A percentile compares a stretch with the other conserved stretches of the same genome.
Evolutionary conservation across 352 stramenopile genomes (phyloP).

Genomic region (Phytophthora aleatoria): DNA sequence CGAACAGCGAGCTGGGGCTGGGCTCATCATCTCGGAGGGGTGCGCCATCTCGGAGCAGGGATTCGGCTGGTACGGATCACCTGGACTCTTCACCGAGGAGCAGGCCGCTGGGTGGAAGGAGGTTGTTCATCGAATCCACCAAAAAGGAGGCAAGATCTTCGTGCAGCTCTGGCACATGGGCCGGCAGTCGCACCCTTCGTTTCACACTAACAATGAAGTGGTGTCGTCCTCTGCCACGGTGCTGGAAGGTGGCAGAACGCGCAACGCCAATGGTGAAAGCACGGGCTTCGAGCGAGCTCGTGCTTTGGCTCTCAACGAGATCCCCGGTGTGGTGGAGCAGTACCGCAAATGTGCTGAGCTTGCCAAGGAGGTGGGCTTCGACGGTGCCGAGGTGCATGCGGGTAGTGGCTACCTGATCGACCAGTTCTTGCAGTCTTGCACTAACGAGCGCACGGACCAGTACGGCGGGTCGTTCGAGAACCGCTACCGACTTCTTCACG

Average conservation of each 20-base stretch:
- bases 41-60: conserved; percentile 42
- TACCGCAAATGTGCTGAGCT: conserved; percentile 65
- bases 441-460: conserved; percentile 79
- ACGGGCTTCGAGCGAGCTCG: conserved; percentile 25
- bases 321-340: conserved; percentile 67
- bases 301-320: conserved; percentile 35
- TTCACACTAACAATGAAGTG: conserved; percentile 52
- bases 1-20: conserved; percentile 35
- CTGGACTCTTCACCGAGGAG: conserved; percentile 44
- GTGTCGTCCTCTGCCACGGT: conserved; percentile 44
- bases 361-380: conserved; percentile 79
- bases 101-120: conserved; percentile 52
- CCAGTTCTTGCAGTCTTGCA: conserved; percentile 44
- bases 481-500: conserved; percentile 61
- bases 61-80: conserved; percentile 41
- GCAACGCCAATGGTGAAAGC: conserved; percentile 28
- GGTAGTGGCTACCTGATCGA: conserved; percentile 92
- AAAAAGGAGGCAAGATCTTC: conserved; percentile 75
- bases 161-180: conserved; percentile 88
- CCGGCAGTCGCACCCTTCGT: conserved; percentile 56
- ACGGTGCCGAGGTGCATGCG: conserved; percentile 50
- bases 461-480: conserved; percentile 87
- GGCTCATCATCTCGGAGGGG: conserved; percentile 56
- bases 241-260: conserved; percentile 28
- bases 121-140: conserved; percentile 66